These are phyloP conservation scores for Isatis tinctoria DNA, from an alignment of 345 rosid genomes.

Conservation along the genomic window DNA sequence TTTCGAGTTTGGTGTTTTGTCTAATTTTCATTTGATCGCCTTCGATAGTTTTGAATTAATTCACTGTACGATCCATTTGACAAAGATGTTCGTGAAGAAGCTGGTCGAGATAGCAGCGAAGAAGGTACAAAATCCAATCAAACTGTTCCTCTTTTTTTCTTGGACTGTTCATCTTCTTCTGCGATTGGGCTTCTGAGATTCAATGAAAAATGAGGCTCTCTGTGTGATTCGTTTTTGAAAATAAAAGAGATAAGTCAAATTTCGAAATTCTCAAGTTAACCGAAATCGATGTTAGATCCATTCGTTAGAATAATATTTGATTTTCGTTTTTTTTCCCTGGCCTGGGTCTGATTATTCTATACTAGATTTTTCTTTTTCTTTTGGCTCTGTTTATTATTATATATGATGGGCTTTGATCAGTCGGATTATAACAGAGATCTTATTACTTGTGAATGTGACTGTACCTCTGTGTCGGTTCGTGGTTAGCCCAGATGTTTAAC, in stretches of 20 bases:
- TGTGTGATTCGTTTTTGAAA: not conserved
- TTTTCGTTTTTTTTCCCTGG: not conserved
- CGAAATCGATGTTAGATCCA: conserved; percentile 25
- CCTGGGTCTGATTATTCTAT: not conserved
- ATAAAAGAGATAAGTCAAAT: not conserved
- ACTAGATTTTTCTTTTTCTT: not conserved
- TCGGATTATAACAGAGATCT: conserved; percentile 17
- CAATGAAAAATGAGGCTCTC: not conserved
- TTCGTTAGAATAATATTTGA: not conserved
- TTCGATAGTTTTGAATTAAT: not conserved
- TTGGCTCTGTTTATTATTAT: not conserved
- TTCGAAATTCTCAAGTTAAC: not conserved
- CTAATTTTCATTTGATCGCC: not conserved
- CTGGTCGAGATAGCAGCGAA: conserved; percentile 32
- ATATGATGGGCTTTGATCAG: not conserved
- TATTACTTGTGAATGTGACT: conserved; percentile 15
- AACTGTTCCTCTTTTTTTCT: not conserved
- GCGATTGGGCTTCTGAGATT: conserved; percentile 3
- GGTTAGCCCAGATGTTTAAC: conserved; percentile 22
- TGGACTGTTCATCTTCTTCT: conserved; percentile 22
- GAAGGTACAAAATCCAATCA: conserved; percentile 21
- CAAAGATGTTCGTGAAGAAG: conserved; percentile 35
- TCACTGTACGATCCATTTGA: not conserved
- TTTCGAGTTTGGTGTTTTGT: not conserved
- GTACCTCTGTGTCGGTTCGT: conserved; percentile 18